phyloP scores from a whole-genome alignment of 2,329 filamentous ascomycete genomes.

The Penicillium sp. region DNA sequence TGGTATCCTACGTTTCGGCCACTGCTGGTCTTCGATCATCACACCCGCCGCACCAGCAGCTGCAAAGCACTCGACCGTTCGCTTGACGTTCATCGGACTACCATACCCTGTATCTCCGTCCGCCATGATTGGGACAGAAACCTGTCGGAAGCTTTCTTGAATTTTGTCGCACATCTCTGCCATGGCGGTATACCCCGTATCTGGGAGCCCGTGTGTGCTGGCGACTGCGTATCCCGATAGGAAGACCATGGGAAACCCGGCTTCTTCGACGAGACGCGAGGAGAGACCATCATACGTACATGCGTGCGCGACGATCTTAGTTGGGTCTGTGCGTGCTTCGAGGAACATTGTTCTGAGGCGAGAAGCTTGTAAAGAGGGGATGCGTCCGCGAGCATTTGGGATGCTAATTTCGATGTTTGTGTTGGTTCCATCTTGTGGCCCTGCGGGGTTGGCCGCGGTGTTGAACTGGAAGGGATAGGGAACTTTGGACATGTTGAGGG shows the following conservation, averaged over 20 bases:
- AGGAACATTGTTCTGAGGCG: slow-evolving; percentile 40
- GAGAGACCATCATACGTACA: slow-evolving; percentile 48
- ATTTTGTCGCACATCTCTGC: slow-evolving; percentile 49
- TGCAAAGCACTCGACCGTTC: slow-evolving; percentile 48
- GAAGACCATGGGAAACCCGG: slow-evolving; percentile 50
- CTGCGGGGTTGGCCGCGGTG: background rate
- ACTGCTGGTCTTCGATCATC: slow-evolving; percentile 52
- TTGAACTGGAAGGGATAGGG: slow-evolving; percentile 21
- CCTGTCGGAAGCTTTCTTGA: slow-evolving; percentile 42
- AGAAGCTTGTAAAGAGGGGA: slow-evolving; percentile 14
- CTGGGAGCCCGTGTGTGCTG: slow-evolving; percentile 44
- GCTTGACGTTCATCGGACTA: slow-evolving; percentile 48
- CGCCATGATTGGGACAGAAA: slow-evolving; percentile 44
- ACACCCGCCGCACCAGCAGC: slow-evolving; percentile 39
- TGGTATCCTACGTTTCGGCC: slow-evolving; percentile 46
- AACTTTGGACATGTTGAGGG: slow-evolving; percentile 9
- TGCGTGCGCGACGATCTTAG: slow-evolving; percentile 46
- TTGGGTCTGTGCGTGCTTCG: slow-evolving; percentile 42
- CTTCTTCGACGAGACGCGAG: slow-evolving; percentile 47
- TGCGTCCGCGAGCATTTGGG: slow-evolving; percentile 10
- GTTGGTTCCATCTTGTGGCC: slow-evolving; percentile 8
- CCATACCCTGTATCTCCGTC: slow-evolving; percentile 53
- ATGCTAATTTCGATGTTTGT: slow-evolving; percentile 3
- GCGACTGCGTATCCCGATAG: slow-evolving; percentile 46
- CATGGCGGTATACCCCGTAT: slow-evolving; percentile 53